Percentiles rank a stretch among this genome's conserved stretches.
Evolutionary conservation across 441 rosid genomes (phyloP).

Genomic region (Gossypium schwendimanii): DNA sequence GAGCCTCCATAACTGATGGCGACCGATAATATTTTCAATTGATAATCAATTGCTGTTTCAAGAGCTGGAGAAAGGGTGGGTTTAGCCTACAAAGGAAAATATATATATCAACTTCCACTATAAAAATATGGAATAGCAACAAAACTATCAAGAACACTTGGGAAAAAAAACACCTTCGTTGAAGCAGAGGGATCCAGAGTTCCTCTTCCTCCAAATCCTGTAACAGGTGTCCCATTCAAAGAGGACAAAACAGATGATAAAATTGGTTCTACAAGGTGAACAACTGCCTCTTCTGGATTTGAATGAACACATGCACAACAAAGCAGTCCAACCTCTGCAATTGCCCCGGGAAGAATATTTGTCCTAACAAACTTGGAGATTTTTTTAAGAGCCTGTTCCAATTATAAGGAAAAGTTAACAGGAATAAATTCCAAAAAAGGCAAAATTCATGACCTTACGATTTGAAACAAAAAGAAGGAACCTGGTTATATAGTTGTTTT

Average conservation of each 20-base stretch:
- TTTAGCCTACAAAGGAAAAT: constrained; percentile 47
- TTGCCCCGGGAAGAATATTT: constrained; percentile 98
- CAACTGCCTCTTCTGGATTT: constrained; percentile 87
- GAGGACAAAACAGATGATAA: constrained; percentile 74
- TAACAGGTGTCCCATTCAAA: constrained; percentile 78
- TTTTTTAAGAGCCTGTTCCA: constrained; percentile 83
- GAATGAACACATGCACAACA: constrained; percentile 97
- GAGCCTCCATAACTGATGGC: constrained; percentile 89
- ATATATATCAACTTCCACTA: constrained; percentile 15
- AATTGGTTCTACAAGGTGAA: constrained; percentile 82
- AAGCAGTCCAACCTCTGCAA: constrained; percentile 99
- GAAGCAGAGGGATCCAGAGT: constrained; percentile 38
- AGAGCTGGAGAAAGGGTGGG: constrained; percentile 90
- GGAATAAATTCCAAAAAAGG: neutral
- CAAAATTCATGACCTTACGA: constrained; percentile 8
- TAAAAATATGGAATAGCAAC: constrained; percentile 16
- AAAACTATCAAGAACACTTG: constrained; percentile 21
- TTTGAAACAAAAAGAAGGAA: constrained; percentile 24
- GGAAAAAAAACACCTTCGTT: constrained; percentile 54
- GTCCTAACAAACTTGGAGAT: constrained; percentile 89
- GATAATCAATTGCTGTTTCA: constrained; percentile 92
- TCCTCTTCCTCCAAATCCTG: constrained; percentile 91
- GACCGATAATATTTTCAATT: constrained; percentile 80
- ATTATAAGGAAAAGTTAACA: constrained; percentile 17
- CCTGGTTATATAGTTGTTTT: constrained; percentile 83